Evolutionary conservation across 371 early-diverging fungal genomes (phyloP), one percentile per base, ranked within the genome.

Genomic region (Saksenaea vasiformis): DNA sequence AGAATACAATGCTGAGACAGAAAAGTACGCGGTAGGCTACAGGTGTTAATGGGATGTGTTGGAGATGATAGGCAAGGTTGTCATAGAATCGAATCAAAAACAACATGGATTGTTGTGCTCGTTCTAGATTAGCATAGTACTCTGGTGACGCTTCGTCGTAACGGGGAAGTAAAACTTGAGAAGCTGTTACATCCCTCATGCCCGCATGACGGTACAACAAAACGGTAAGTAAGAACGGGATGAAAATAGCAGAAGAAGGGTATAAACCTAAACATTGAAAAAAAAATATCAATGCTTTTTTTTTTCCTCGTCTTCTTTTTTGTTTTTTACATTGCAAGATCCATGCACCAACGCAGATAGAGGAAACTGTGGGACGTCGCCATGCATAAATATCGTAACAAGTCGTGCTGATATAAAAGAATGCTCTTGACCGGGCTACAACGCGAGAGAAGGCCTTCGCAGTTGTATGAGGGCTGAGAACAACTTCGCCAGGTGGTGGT

Each of bases 381-480:
- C 79, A 76, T 22, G 47, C 59, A 43, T 78, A 78, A 22, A 78
- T 68, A 53, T 75, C 71, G 58, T 75, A 62, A 22, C 65, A 36
- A 15, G 35, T 58, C 11, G 62, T 54, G 14, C 44, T 71, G 9
- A 70, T 5, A 51, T 67, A 69, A 60, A 73, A 78, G 43, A 75
- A 69, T 1, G 69, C 73, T 24, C 61, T 69, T 28, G 78, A 79
- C 13, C 79, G 68, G 13, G 79, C 74, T 2, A 79, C 79, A 13
- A 79, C 36, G 28, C 79, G 66, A 1, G 79, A 69, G 39, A 79
- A 79, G 22, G 71, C 67, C 54, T 76, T 76, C 22, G 79, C 77
- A 0, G 76, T 76, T 9, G 74, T 69, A n/a, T 76, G 74, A 5
- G 79, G 79, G 58, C 62, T 72, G 38, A 76, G 56, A 0, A 54